These are phyloP conservation scores for Penicillium pancosmium DNA, from an alignment of 495 filamentous ascomycete species.

Conservation along the genomic window DNA sequence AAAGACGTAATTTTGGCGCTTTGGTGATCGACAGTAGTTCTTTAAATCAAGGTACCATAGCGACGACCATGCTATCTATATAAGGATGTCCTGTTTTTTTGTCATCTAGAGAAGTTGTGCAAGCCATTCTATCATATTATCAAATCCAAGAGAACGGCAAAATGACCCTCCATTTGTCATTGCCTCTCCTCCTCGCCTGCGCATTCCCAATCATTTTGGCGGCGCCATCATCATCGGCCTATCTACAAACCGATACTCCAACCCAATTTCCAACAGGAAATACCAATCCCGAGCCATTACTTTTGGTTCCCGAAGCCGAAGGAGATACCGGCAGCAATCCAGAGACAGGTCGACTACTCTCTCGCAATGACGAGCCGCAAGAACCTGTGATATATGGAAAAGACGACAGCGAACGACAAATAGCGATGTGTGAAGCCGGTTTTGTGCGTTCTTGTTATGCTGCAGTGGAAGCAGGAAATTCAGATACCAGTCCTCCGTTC, in stretches of 20 bases:
- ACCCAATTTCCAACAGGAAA: background rate
- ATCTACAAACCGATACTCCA: background rate
- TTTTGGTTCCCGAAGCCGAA: background rate
- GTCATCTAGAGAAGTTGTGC: background rate
- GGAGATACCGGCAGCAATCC: background rate
- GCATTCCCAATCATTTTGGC: background rate
- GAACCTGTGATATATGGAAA: background rate
- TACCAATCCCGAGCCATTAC: background rate
- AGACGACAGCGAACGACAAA: background rate
- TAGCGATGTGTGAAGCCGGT: background rate
- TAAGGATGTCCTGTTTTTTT: background rate
- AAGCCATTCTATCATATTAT: too few species aligned
- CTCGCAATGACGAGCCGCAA: background rate
- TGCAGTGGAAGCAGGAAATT: background rate
- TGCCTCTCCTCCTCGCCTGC: background rate
- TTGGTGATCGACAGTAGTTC: too few species aligned
- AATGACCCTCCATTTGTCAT: background rate
- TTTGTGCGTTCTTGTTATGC: background rate
- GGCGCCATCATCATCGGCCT: background rate
- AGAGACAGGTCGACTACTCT: background rate
- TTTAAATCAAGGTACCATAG: background rate
- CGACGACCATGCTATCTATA: background rate
- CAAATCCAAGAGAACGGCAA: too few species aligned
- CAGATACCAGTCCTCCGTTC: constrained; percentile 1
- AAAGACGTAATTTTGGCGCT: too few species aligned